Base-by-base conservation (phyloP, 768 basidiomycete species). In the Mycena haematopus region DNA sequence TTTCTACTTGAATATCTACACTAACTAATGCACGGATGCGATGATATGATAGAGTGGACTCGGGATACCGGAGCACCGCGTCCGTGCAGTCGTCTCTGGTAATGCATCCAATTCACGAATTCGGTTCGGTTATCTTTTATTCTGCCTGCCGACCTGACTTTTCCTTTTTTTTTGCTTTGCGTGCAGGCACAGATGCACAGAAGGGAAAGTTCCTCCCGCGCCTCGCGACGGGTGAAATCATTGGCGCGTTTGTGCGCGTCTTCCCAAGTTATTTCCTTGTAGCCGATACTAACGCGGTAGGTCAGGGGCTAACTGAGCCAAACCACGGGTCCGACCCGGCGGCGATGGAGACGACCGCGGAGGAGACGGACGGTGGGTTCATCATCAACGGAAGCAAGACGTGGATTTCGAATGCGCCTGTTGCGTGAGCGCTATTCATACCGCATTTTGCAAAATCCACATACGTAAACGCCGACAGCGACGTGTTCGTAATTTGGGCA, bases 311-410 rank as follows among this genome's bases (percentile, higher is more conserved):
- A 45, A 98, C 96, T 0, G 96, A 99, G 76, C 93, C 96, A 0
- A 95, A 98, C 68, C 95, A 97, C 71, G 96, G 96, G 24, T 98
- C 96, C 2, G 96, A 99, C 70, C 96, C 96, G 17, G 90, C 89
- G n/a, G 88, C 90, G n/a, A 98, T 99, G 96, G 93, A 96, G 71
- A 97, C 96, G 1, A 89, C 84, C 27, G 96, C 95, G 13, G 86
- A 86, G 64, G 93, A 97, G 74, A 81, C 82, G 0, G 90, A 90
- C 56, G 93, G 94, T 14, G 95, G 94, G 5, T 98, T 89, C 75
- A 76, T 92, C 25, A 72, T 99, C 55, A 91, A 87, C 65, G 96
- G 96, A 54, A 91, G 91, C 75, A 99, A 99, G 81, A 99, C 95
- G 0, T 99, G 96, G 96, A 99, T 99, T 71, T 86, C 94, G 15